These are phyloP conservation scores for Xylariomycetidae sp. DNA, from an alignment of 2,329 filamentous ascomycete species.

Conservation along the genomic window DNA sequence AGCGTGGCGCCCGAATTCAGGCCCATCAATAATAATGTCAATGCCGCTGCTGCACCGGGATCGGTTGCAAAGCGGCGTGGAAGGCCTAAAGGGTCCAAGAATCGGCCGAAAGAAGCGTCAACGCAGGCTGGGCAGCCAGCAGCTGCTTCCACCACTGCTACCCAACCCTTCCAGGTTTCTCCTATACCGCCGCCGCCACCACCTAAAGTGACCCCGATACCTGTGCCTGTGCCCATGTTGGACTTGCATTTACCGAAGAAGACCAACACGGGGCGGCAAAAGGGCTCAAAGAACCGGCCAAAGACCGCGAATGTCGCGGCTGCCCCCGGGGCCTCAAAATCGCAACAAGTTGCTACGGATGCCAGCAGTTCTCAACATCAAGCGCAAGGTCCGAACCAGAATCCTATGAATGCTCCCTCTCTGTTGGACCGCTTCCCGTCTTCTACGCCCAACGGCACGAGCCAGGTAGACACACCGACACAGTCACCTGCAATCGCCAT, in stretches of 20 bases:
- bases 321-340: too few species aligned
- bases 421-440: constrained; percentile 11
- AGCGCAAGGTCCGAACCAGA: constrained; percentile 8
- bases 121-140: too few species aligned
- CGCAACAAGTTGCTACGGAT: too few species aligned
- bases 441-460: constrained; percentile 11
- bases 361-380: constrained; percentile 7
- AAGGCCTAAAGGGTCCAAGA: constrained; percentile 50
- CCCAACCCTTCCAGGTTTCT: constrained; percentile 5
- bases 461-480: constrained; percentile 14
- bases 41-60: constrained; percentile 18
- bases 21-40: constrained; percentile 23
- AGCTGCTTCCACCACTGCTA: too few species aligned
- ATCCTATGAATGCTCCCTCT: constrained; percentile 5
- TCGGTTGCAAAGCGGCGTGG: constrained; percentile 35
- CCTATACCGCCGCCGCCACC: constrained; percentile 14
- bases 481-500: constrained; percentile 1
- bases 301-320: constrained; percentile 14
- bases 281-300: constrained; percentile 33
- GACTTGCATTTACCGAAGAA: constrained; percentile 25
- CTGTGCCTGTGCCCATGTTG: constrained; percentile 23
- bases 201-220: constrained; percentile 26
- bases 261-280: constrained; percentile 29
- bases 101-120: constrained; percentile 35
- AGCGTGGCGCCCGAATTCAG: constrained; percentile 24